Conservation (phyloP, 257 asterid genomes). For the Solanum sejunctum region DNA sequence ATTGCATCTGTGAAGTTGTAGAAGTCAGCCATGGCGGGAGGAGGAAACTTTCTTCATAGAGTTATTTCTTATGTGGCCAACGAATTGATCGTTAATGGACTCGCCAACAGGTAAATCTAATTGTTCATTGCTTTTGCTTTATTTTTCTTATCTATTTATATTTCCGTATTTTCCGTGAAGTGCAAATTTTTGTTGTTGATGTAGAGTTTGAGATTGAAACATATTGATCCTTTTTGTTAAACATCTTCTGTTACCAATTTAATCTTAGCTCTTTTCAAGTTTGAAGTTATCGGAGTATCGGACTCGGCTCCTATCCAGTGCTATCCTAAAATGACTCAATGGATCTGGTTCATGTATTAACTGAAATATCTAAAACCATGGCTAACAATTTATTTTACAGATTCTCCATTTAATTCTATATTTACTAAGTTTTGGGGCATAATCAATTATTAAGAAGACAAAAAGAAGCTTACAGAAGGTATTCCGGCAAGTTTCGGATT, state of each 20-base stretch:
- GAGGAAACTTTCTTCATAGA: slow-evolving; percentile 61
- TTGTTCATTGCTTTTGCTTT: not conserved
- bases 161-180: not conserved
- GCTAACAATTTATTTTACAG: too few species aligned
- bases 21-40: slow-evolving; percentile 52
- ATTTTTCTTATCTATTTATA: not conserved
- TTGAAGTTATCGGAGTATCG: not conserved
- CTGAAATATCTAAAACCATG: too few species aligned
- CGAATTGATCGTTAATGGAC: slow-evolving; percentile 32
- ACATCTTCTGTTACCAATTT: not conserved
- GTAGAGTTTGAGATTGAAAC: not conserved
- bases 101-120: slow-evolving; percentile 50
- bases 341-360: too few species aligned
- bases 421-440: too few species aligned
- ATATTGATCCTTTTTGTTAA: not conserved
- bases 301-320: too few species aligned
- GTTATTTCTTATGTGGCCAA: slow-evolving; percentile 53
- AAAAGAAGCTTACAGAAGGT: too few species aligned
- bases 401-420: too few species aligned
- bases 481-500: too few species aligned
- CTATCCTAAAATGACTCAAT: too few species aligned
- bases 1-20: not conserved
- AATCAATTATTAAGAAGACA: too few species aligned
- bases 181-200: not conserved
- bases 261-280: not conserved